Evolutionary conservation across 2,329 filamentous ascomycete species (phyloP).

Genomic region (Ceratocystis ficicola): DNA sequence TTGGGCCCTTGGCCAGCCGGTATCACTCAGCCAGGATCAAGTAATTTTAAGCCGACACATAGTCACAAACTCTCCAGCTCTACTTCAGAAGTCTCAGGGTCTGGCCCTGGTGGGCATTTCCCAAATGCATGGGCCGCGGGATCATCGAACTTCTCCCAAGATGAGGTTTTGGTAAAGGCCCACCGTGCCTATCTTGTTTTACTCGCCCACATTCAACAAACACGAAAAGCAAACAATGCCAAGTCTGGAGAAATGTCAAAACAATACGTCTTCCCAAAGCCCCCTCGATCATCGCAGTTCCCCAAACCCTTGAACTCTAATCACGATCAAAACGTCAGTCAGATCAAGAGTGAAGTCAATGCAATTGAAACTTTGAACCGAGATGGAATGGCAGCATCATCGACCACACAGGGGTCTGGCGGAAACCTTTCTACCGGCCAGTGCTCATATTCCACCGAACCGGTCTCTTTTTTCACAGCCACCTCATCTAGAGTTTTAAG

Average conservation of each 20-base stretch:
- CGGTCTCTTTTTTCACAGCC: background rate
- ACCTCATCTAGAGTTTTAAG: background rate
- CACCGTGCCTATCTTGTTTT: conserved; percentile 13
- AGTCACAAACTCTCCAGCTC: background rate
- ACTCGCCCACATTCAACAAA: background rate
- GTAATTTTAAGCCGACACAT: background rate
- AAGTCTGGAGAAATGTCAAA: background rate
- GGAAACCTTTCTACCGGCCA: background rate
- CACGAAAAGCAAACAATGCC: background rate
- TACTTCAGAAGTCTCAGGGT: background rate
- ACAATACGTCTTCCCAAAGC: conserved; percentile 17
- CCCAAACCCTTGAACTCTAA: background rate
- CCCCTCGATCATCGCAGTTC: conserved; percentile 11
- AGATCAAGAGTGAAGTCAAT: background rate
- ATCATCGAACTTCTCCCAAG: background rate
- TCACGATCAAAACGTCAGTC: background rate
- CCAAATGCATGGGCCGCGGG: background rate
- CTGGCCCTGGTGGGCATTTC: background rate
- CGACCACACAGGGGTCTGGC: background rate
- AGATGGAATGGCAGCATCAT: background rate
- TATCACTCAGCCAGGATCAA: background rate
- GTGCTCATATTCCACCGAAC: background rate
- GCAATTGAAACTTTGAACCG: background rate
- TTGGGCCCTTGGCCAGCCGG: background rate
- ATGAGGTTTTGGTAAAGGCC: conserved; percentile 2